Conservation (phyloP, 345 rosid genomes). For the Alliaria petiolata region DNA sequence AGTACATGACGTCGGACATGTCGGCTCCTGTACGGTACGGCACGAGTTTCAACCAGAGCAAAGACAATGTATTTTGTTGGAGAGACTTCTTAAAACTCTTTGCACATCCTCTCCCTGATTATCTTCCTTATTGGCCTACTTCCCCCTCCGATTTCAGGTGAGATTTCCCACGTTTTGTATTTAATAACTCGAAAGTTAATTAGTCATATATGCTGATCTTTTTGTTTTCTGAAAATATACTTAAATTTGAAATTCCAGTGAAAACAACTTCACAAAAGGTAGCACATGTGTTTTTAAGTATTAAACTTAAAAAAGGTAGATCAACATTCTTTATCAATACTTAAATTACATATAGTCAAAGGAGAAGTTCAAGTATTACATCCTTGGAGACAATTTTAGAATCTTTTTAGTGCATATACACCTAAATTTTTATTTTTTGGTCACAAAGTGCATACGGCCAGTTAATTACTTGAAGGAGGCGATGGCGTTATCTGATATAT, state of each 20-base stretch:
- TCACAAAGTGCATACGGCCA: background rate
- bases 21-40: constrained; percentile 69
- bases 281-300: background rate
- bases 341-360: background rate
- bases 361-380: background rate
- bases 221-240: background rate
- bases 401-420: background rate
- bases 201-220: background rate
- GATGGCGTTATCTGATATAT: background rate
- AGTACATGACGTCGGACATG: constrained; percentile 79
- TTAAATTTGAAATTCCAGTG: background rate
- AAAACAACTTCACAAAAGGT: background rate
- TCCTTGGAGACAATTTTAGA: background rate
- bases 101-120: constrained; percentile 57
- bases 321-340: background rate
- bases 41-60: constrained; percentile 85
- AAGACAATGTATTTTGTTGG: constrained; percentile 84
- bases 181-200: background rate
- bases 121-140: constrained; percentile 80
- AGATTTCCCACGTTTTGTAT: background rate
- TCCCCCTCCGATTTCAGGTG: constrained; percentile 79
- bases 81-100: constrained; percentile 81
- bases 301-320: background rate
- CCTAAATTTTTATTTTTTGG: background rate
- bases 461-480: background rate